phyloP scores from a whole-genome alignment of 129 eudicot genomes.

The Pittosporum tobira region DNA sequence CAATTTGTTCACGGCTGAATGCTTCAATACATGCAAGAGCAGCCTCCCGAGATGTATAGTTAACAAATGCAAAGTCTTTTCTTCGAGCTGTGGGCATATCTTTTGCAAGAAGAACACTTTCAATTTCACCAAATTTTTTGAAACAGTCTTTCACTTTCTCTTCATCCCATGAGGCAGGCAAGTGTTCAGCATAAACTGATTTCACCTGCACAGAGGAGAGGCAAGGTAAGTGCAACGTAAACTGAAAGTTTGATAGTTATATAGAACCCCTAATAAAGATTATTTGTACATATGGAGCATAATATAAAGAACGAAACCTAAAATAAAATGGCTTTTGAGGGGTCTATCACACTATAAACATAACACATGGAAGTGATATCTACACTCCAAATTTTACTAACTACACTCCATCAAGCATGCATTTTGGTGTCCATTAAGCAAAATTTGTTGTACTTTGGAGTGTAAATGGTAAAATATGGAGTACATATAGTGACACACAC shows the following conservation, averaged over 20 bases:
- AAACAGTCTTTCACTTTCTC: slow-evolving; percentile 45
- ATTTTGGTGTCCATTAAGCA: no score
- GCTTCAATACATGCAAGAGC: slow-evolving; percentile 70
- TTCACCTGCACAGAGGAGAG: slow-evolving; percentile 35
- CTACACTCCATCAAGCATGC: no score
- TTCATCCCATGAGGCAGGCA: slow-evolving; percentile 70
- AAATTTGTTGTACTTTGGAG: no score
- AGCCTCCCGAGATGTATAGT: slow-evolving; percentile 50
- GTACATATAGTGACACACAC: no score
- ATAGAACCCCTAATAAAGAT: not conserved
- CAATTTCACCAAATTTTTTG: slow-evolving; percentile 60
- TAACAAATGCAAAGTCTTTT: slow-evolving; percentile 66
- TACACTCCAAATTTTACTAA: no score
- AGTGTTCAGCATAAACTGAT: slow-evolving; percentile 54
- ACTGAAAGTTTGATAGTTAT: not conserved
- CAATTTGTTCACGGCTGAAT: slow-evolving; percentile 24
- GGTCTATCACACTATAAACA: no score
- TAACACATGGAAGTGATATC: no score
- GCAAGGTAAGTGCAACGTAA: not conserved
- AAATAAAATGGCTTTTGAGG: no score
- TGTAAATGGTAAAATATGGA: no score
- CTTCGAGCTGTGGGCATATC: slow-evolving; percentile 47
- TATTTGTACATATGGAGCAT: no score
- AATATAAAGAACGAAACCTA: no score
- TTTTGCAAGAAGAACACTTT: slow-evolving; percentile 60